Conservation (phyloP, 2,329 filamentous ascomycete genomes). For the Onygena corvina region DNA sequence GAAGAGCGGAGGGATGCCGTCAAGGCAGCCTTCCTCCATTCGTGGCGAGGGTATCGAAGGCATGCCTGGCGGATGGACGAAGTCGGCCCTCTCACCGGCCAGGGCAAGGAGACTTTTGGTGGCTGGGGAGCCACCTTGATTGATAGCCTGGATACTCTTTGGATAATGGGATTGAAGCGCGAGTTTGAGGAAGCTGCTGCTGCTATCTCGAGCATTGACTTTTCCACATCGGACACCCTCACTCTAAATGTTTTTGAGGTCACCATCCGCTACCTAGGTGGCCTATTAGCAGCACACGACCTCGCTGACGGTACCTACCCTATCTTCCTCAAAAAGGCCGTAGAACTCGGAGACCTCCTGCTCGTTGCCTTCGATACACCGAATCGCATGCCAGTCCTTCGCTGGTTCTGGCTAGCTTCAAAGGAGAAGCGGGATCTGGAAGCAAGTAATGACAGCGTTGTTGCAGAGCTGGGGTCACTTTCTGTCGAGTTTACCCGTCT, state of each 20-base stretch:
- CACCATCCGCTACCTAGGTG: conserved; percentile 44
- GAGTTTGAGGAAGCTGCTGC: conserved; percentile 46
- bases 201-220: conserved; percentile 44
- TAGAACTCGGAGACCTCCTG: conserved; percentile 44
- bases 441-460: conserved; percentile 18
- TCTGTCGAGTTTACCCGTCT: conserved; percentile 33
- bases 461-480: conserved; percentile 32
- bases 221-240: conserved; percentile 29
- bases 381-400: conserved; percentile 20
- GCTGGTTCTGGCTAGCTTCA: conserved; percentile 19
- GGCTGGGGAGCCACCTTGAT: conserved; percentile 52
- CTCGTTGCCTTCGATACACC: conserved; percentile 33
- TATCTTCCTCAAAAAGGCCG: conserved; percentile 40
- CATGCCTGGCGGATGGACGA: conserved; percentile 51
- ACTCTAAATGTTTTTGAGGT: conserved; percentile 39
- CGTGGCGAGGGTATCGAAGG: conserved; percentile 50
- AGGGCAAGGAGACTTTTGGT: conserved; percentile 46
- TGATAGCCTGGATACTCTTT: conserved; percentile 49
- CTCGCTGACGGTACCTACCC: conserved; percentile 34
- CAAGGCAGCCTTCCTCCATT: conserved; percentile 41
- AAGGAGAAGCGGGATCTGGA: conserved; percentile 18
- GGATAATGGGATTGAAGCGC: conserved; percentile 48
- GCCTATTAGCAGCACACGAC: conserved; percentile 43
- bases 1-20: conserved; percentile 36
- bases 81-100: conserved; percentile 45